Conservation (phyloP, 768 basidiomycete genomes). For the Amyloporia xantha region DNA sequence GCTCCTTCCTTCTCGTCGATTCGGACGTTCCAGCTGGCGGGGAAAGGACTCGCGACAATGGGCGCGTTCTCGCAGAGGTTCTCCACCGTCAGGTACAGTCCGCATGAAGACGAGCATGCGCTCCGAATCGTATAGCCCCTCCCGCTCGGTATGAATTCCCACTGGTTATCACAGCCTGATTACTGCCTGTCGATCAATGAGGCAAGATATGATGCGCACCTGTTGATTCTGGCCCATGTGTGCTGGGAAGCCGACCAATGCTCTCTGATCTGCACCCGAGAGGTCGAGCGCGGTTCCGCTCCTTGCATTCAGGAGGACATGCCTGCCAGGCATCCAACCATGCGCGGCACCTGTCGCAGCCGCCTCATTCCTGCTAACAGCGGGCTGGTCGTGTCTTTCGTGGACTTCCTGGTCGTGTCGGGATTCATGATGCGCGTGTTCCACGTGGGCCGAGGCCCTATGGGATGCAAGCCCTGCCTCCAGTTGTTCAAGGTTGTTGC, state of each 20-base stretch:
- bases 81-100: slow-evolving; percentile 19
- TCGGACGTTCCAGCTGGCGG: slow-evolving; percentile 20
- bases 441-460: no score
- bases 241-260: slow-evolving; percentile 18
- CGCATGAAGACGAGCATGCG: neutral
- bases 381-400: neutral
- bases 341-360: no score
- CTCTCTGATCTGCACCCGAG: slow-evolving; percentile 12
- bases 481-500: neutral
- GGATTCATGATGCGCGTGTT: neutral
- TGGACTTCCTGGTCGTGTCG: neutral
- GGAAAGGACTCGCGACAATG: slow-evolving; percentile 20
- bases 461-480: no score
- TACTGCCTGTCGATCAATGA: neutral
- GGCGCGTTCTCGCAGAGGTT: slow-evolving; percentile 8
- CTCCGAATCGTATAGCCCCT: slow-evolving; percentile 19
- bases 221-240: slow-evolving; percentile 22
- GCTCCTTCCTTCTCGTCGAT: slow-evolving; percentile 10
- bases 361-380: no score
- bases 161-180: slow-evolving; percentile 11
- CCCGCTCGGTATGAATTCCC: slow-evolving; percentile 21
- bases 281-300: slow-evolving; percentile 21
- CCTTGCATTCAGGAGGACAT: slow-evolving; percentile 19
- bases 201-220: slow-evolving; percentile 4
- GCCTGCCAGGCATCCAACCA: slow-evolving; percentile 13